Evolutionary conservation across 148 eudicot species (phyloP), one percentile per base, ranked within the genome.

Genomic region (Camellia lanceoleosa): DNA sequence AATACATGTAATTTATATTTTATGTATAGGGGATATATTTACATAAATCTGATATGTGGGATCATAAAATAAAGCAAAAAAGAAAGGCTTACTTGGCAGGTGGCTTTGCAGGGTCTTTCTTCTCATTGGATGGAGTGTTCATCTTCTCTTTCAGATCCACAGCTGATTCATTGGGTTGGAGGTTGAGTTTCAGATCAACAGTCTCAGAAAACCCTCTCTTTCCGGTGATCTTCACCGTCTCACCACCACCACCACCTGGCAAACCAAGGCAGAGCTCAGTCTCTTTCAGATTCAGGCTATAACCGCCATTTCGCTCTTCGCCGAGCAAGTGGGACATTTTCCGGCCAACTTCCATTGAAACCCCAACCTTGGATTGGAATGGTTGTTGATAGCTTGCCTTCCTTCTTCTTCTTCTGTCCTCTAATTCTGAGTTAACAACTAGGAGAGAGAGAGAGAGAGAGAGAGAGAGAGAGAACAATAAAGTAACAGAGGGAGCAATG

Each of bases 231-330:
- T 86, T 86, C 41, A 80, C 5, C 7, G 74, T 59, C 51, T 79
- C 82, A 11, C 20, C 49, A 3, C 61, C 77, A 5, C 86, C 87
- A 12, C 89, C 91, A 3, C 91, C 91, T 2, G 91, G 91, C 71
- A 89, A 76, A n/a, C 91, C 91, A 42, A 89, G 87, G 82, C 91
- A 87, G 2, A 89, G 85, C 87, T 89, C 89, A 3, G 91, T 89
- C 77, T 87, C 87, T 63, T 85, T 85, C 52, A 88, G 78, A 75
- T 83, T 83, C 75, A 84, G 47, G 59, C 38, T 67, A 64, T 64
- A 64, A 12, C 71, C 23, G 42, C 71, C 46, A 13, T 41, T 18
- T 5, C 43, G 16, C 60, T 72, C 75, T 72, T 56, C 46, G 0
- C 63, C 76, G 49, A 56, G 63, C 62, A 73, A 54, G 47, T 13